phyloP scores from a whole-genome alignment of 2,329 filamentous ascomycete species.

The Ophiostoma triangulosporum region DNA sequence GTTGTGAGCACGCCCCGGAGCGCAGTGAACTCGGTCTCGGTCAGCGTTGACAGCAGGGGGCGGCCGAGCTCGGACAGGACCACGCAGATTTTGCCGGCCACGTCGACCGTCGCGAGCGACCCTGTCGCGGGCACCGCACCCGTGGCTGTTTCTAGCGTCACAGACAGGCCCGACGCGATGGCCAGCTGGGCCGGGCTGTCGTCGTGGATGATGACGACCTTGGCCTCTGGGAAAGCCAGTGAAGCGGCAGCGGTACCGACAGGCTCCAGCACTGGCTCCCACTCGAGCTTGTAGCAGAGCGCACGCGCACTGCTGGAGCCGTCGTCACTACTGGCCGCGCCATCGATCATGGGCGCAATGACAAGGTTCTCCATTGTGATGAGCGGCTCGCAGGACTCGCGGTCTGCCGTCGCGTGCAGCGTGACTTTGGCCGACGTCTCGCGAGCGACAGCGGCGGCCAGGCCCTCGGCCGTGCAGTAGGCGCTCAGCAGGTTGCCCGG shows the following conservation, averaged over 20 bases:
- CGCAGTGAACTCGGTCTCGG: constrained; percentile 10
- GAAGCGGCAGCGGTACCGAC: not conserved
- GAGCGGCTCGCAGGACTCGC: not conserved
- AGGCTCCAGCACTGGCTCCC: constrained; percentile 13
- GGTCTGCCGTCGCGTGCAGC: constrained; percentile 23
- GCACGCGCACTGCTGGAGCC: not conserved
- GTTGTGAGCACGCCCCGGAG: constrained; percentile 11
- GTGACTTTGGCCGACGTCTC: constrained; percentile 24
- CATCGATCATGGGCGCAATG: not conserved
- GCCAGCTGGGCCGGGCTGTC: constrained; percentile 9
- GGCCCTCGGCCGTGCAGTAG: constrained; percentile 25
- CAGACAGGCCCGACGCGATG: constrained; percentile 5
- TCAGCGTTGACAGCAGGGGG: constrained; percentile 17
- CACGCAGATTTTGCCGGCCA: constrained; percentile 15
- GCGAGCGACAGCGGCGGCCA: constrained; percentile 23
- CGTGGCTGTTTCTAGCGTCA: not conserved
- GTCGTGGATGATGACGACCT: constrained; percentile 8
- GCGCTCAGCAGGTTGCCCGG: constrained; percentile 26
- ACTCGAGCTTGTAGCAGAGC: constrained; percentile 7
- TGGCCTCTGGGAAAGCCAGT: constrained; percentile 18
- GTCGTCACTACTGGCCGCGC: constrained; percentile 16
- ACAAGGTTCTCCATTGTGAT: constrained; percentile 14
- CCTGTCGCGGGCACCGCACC: not conserved
- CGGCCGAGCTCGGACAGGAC: constrained; percentile 17
- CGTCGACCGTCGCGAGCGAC: constrained; percentile 11